Evolutionary conservation across 768 basidiomycete genomes (phyloP).

Genomic region (Boletus reticulatus): DNA sequence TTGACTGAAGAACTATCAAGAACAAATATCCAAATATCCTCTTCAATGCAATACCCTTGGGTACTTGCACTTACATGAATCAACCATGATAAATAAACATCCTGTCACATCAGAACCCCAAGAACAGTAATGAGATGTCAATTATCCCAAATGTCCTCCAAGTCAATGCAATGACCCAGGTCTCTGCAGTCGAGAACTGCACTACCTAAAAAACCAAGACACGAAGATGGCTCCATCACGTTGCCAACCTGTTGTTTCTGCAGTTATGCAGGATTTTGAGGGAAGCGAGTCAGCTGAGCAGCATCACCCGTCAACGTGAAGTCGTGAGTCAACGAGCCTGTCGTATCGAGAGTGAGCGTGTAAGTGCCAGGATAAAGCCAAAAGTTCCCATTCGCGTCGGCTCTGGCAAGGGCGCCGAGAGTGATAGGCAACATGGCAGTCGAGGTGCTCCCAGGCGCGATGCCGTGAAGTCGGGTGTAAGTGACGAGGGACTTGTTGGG

Average conservation of each 20-base stretch:
- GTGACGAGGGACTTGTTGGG: constrained; percentile 52
- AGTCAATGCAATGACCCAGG: no score
- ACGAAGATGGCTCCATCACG: not conserved
- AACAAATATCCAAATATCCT: no score
- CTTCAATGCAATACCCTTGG: no score
- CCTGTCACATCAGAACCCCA: no score
- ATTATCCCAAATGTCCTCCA: no score
- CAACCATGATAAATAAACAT: no score
- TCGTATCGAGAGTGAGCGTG: constrained; percentile 40
- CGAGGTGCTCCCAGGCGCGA: constrained; percentile 28
- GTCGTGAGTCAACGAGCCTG: constrained; percentile 35
- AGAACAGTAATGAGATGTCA: no score
- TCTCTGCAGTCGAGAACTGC: no score
- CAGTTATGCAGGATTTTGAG: constrained; percentile 24
- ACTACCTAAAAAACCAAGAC: no score
- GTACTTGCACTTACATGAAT: no score
- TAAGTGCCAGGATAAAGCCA: constrained; percentile 48
- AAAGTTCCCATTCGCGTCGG: constrained; percentile 44
- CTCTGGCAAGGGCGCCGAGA: constrained; percentile 48
- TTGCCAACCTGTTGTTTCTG: not conserved
- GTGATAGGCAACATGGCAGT: constrained; percentile 41
- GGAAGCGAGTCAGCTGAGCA: constrained; percentile 41
- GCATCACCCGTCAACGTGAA: constrained; percentile 45
- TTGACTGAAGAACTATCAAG: no score
- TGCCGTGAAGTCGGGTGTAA: constrained; percentile 42